phyloP scores from a whole-genome alignment of 176 grass and related monocot genomes.

The Carex parvula region DNA sequence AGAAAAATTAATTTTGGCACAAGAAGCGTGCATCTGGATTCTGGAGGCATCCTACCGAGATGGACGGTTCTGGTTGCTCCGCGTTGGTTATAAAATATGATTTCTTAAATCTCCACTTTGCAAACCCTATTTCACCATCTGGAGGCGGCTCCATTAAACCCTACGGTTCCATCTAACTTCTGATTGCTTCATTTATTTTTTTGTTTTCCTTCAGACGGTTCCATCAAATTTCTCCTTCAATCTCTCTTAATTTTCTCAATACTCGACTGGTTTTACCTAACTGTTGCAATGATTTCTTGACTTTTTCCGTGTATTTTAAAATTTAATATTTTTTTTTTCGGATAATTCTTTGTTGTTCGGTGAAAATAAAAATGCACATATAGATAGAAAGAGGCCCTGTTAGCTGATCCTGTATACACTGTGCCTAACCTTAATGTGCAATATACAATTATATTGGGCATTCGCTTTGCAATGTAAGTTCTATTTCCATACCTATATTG shows the following conservation, averaged over 20 bases:
- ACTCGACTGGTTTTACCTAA: background rate
- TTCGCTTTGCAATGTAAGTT: constrained; percentile 26
- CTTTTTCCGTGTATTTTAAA: background rate
- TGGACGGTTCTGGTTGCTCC: background rate
- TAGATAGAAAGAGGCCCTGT: constrained; percentile 23
- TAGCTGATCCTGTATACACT: constrained; percentile 24
- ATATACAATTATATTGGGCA: constrained; percentile 8
- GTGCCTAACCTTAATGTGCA: constrained; percentile 29
- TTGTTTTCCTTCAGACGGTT: background rate
- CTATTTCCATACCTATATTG: constrained; percentile 23
- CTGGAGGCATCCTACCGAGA: background rate
- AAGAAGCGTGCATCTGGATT: background rate
- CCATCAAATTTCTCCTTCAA: background rate
- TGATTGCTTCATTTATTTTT: background rate
- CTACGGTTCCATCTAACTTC: no score
- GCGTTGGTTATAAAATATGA: background rate
- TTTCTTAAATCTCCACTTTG: background rate
- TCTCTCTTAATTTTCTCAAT: background rate
- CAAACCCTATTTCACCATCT: background rate
- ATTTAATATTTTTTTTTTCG: background rate
- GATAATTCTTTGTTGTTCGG: background rate
- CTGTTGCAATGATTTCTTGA: background rate
- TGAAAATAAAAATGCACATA: constrained; percentile 6
- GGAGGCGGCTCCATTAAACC: background rate
- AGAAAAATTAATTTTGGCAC: background rate